phyloP scores from a whole-genome alignment of 163 green algal genomes.

The Chlamydomonas reinhardtii region DNA sequence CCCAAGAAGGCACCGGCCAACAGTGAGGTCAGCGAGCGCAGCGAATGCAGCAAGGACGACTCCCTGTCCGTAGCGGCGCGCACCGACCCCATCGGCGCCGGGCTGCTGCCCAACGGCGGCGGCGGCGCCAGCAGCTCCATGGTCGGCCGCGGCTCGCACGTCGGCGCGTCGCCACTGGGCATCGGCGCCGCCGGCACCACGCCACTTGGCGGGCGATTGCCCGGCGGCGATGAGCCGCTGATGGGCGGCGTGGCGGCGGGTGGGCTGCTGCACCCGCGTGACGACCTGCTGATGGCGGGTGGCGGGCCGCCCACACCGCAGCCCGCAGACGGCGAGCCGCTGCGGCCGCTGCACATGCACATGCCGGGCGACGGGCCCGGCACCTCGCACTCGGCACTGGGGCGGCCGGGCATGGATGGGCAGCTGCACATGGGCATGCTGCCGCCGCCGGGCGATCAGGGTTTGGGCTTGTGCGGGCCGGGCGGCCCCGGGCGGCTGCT shows the following conservation, averaged over 20 bases:
- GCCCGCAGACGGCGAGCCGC: conserved; percentile 26
- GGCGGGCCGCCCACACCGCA: conserved; percentile 37
- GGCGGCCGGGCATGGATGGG: background rate
- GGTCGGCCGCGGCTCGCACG: too few species aligned
- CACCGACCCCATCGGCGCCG: too few species aligned
- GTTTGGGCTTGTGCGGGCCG: background rate
- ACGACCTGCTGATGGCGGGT: background rate
- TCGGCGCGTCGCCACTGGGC: background rate
- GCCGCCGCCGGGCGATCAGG: background rate
- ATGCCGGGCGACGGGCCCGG: background rate
- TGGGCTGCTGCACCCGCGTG: background rate
- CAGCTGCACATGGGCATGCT: too few species aligned
- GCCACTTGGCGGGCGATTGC: too few species aligned
- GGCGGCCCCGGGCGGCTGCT: too few species aligned
- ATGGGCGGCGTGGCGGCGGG: too few species aligned
- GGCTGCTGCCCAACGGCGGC: too few species aligned
- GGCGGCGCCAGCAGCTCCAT: too few species aligned
- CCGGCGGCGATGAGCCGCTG: too few species aligned
- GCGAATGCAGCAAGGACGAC: conserved; percentile 35
- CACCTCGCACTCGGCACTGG: conserved; percentile 2
- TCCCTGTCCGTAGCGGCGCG: conserved; percentile 2
- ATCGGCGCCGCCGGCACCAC: background rate
- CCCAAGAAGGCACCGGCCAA: background rate
- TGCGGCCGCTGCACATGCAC: conserved; percentile 1
- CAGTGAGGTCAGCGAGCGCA: conserved; percentile 16